Conservation (phyloP, 2,329 filamentous ascomycete species). For the Neonectria coccinea region DNA sequence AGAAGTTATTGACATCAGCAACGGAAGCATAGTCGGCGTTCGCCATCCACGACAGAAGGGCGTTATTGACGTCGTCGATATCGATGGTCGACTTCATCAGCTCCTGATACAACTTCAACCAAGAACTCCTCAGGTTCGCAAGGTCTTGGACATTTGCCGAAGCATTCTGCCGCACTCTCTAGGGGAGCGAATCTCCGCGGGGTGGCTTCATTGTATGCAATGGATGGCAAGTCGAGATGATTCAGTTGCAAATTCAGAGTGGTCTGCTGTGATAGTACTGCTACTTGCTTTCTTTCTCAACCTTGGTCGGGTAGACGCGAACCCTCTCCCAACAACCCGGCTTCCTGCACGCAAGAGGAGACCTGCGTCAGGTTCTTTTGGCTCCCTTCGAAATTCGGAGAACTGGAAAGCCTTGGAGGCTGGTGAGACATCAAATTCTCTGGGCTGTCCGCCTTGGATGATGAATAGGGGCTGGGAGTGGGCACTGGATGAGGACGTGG, state of each 20-base stretch:
- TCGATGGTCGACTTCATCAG: constrained; percentile 72
- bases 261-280: constrained; percentile 74
- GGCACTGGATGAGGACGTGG: constrained; percentile 69
- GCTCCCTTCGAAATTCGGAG: constrained; percentile 51
- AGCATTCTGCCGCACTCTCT: constrained; percentile 71
- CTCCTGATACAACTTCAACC: constrained; percentile 76
- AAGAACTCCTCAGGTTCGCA: constrained; percentile 69
- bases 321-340: constrained; percentile 40
- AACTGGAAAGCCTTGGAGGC: constrained; percentile 63
- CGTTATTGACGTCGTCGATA: constrained; percentile 74
- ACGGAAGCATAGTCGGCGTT: constrained; percentile 64
- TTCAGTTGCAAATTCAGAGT: constrained; percentile 68
- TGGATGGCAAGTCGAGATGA: constrained; percentile 70
- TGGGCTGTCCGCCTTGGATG: constrained; percentile 68
- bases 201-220: constrained; percentile 79
- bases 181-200: constrained; percentile 71
- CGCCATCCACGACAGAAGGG: constrained; percentile 70
- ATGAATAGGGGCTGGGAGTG: constrained; percentile 77
- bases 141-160: constrained; percentile 70
- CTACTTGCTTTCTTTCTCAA: constrained; percentile 73
- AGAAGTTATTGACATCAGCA: constrained; percentile 59
- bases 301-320: constrained; percentile 58
- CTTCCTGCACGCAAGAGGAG: constrained; percentile 49
- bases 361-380: constrained; percentile 52
- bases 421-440: constrained; percentile 60